Percentiles rank a stretch among this genome's conserved stretches.
These are phyloP conservation scores for Boletus tylopilopsis DNA, from an alignment of 768 basidiomycete genomes.

Conservation along the genomic window DNA sequence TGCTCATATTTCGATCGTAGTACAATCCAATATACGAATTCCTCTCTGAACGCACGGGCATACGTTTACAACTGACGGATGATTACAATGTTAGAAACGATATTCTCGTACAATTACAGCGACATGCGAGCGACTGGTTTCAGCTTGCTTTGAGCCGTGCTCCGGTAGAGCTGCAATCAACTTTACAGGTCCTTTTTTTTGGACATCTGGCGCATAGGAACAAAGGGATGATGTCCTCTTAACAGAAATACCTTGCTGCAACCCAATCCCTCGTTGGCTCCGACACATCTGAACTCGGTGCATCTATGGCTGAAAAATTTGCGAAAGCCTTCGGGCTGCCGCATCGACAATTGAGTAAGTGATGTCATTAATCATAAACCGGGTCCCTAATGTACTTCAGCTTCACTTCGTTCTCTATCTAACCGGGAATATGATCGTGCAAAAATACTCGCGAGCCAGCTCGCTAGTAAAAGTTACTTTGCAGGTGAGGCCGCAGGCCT, in stretches of 20 bases:
- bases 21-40: constrained; percentile 88
- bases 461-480: constrained; percentile 89
- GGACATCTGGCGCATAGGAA: not conserved
- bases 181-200: constrained; percentile 66
- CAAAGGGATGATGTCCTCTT: not conserved
- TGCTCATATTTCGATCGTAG: constrained; percentile 37
- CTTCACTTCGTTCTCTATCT: constrained; percentile 50
- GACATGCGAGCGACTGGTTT: constrained; percentile 80
- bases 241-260: constrained; percentile 82
- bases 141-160: constrained; percentile 82
- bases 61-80: constrained; percentile 80
- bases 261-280: constrained; percentile 66
- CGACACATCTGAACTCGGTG: constrained; percentile 84
- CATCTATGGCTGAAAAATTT: constrained; percentile 83
- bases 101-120: constrained; percentile 71
- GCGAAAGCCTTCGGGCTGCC: constrained; percentile 77
- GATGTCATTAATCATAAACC: not conserved
- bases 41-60: constrained; percentile 68
- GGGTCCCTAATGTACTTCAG: constrained; percentile 30
- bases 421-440: constrained; percentile 78
- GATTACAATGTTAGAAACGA: constrained; percentile 83
- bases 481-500: constrained; percentile 83
- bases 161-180: constrained; percentile 89
- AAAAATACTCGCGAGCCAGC: constrained; percentile 76
- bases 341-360: constrained; percentile 71